These are phyloP conservation scores for Mangifera indica DNA, from an alignment of 345 rosid species.

Conservation along the genomic window DNA sequence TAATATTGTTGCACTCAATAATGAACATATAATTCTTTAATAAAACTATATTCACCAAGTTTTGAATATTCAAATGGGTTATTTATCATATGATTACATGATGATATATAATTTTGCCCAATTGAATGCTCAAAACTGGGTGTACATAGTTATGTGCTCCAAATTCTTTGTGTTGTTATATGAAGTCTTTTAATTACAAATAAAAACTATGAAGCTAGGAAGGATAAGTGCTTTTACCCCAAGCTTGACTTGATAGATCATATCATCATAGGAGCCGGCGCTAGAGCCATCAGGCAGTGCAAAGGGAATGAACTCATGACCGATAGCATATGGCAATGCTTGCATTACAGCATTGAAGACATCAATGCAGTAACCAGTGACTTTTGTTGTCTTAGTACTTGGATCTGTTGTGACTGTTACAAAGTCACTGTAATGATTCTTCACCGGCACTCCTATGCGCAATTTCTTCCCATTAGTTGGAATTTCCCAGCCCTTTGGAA, in stretches of 20 bases:
- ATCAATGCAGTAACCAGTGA: conserved; percentile 44
- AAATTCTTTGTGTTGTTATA: too few species aligned
- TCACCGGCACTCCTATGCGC: conserved; percentile 46
- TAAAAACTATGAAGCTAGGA: too few species aligned
- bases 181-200: too few species aligned
- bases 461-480: conserved; percentile 47
- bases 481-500: conserved; percentile 49
- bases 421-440: conserved; percentile 33
- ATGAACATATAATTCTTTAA: too few species aligned
- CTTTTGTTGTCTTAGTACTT: neutral
- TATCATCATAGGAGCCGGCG: conserved; percentile 36
- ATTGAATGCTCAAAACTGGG: too few species aligned
- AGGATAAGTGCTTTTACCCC: conserved; percentile 29
- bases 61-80: too few species aligned
- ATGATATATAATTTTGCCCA: too few species aligned
- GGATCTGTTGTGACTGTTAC: conserved; percentile 36
- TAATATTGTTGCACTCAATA: too few species aligned
- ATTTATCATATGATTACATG: too few species aligned
- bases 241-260: conserved; percentile 43
- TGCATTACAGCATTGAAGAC: conserved; percentile 43
- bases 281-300: conserved; percentile 19
- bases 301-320: conserved; percentile 36
- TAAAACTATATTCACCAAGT: too few species aligned
- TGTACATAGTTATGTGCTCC: too few species aligned
- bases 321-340: conserved; percentile 42